Evolutionary conservation across 2,329 filamentous ascomycete species (phyloP).

Genomic region (Nemania abortiva): DNA sequence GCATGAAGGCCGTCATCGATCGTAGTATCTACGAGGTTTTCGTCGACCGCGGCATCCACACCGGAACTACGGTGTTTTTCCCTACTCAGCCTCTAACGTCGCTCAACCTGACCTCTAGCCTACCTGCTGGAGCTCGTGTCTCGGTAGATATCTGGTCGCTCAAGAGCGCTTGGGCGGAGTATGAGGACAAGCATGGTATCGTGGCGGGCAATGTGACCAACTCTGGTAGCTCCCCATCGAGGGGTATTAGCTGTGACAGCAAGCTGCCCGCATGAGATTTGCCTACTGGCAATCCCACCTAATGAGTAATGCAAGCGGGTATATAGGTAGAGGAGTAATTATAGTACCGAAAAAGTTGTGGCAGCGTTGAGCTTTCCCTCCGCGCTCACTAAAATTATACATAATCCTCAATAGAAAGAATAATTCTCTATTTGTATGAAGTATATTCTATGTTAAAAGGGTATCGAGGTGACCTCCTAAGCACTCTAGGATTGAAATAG

Average conservation of each 20-base stretch:
- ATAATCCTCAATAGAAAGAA: neutral
- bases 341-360: neutral
- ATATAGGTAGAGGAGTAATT: neutral
- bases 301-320: neutral
- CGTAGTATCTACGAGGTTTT: conserved; percentile 67
- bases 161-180: conserved; percentile 54
- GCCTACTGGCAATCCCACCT: neutral
- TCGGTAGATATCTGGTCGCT: conserved; percentile 52
- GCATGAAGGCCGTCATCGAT: conserved; percentile 64
- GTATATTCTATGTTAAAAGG: neutral
- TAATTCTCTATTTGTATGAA: neutral
- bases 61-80: conserved; percentile 64
- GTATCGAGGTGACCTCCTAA: neutral
- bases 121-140: conserved; percentile 53
- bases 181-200: conserved; percentile 44
- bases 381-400: neutral
- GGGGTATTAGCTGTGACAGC: conserved; percentile 41
- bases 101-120: conserved; percentile 51
- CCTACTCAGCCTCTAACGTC: conserved; percentile 57
- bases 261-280: conserved; percentile 16
- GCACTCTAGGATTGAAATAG: neutral
- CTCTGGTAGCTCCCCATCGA: conserved; percentile 14
- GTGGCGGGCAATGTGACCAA: conserved; percentile 47
- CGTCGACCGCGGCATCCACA: conserved; percentile 63
- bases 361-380: neutral